These are phyloP conservation scores for Hemisphaericaspora subhashii DNA, from an alignment of 1,139 yeast species.

Conservation along the genomic window DNA sequence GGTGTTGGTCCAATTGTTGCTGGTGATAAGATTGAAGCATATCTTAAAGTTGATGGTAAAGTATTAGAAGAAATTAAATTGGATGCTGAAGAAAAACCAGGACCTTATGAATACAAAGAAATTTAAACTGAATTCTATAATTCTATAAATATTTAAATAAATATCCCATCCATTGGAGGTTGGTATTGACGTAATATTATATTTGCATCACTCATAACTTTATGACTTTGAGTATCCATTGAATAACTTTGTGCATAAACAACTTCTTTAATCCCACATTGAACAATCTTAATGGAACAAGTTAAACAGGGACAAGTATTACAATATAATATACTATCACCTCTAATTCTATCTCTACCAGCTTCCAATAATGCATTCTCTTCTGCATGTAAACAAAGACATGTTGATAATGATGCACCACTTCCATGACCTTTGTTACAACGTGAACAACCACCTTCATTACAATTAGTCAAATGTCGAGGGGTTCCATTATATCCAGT, in stretches of 20 bases:
- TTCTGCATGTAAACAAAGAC: slow-evolving; percentile 94
- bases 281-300: slow-evolving; percentile 92
- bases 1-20: slow-evolving; percentile 87
- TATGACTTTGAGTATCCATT: slow-evolving; percentile 77
- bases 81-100: slow-evolving; percentile 67
- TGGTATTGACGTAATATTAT: slow-evolving; percentile 71
- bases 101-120: slow-evolving; percentile 70
- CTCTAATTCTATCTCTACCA: slow-evolving; percentile 76
- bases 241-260: slow-evolving; percentile 90
- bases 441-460: slow-evolving; percentile 91
- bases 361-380: slow-evolving; percentile 94
- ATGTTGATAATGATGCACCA: slow-evolving; percentile 65
- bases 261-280: slow-evolving; percentile 88
- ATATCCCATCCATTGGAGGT: slow-evolving; percentile 55
- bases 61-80: slow-evolving; percentile 54
- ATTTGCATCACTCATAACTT: slow-evolving; percentile 73
- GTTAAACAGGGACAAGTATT: slow-evolving; percentile 98
- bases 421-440: slow-evolving; percentile 75
- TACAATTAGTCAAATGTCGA: slow-evolving; percentile 80
- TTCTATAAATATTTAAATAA: slow-evolving; percentile 24
- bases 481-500: slow-evolving; percentile 99
- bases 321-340: slow-evolving; percentile 73
- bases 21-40: slow-evolving; percentile 76
- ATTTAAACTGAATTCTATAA: slow-evolving; percentile 25
- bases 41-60: slow-evolving; percentile 54